Conservation (phyloP, 768 basidiomycete species). For the Dictyophora rubrovolvata region DNA sequence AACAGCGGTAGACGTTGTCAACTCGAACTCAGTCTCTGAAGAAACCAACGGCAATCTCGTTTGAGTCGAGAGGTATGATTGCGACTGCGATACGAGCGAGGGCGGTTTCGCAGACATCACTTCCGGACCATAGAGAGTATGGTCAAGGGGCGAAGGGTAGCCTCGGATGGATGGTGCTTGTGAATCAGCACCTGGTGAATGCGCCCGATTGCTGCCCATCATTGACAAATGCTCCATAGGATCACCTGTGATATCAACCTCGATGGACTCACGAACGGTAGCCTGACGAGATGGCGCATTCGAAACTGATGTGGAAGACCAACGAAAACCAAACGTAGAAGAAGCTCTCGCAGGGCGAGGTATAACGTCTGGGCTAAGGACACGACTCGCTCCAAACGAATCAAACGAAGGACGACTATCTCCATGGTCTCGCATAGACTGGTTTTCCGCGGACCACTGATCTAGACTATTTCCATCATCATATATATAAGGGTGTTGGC, state of each 20-base stretch:
- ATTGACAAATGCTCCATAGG: constrained; percentile 5
- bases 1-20: background rate
- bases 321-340: constrained; percentile 7
- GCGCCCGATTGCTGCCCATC: background rate
- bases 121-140: background rate
- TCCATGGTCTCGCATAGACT: background rate
- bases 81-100: background rate
- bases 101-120: background rate
- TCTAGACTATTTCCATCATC: constrained; percentile 3
- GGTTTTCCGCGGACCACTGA: background rate
- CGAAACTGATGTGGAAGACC: background rate
- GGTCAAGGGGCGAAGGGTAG: constrained; percentile 3
- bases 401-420: constrained; percentile 8
- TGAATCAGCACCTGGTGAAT: constrained; percentile 4
- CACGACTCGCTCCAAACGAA: constrained; percentile 6
- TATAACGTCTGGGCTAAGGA: background rate
- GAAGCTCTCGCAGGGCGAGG: constrained; percentile 2
- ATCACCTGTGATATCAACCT: constrained; percentile 7
- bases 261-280: background rate
- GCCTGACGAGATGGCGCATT: background rate
- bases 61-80: background rate
- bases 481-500: background rate
- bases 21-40: background rate
- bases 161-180: constrained; percentile 1
- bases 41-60: background rate